Percentiles rank a stretch among this genome's conserved stretches.
Evolutionary conservation across 768 basidiomycete species (phyloP).

Genomic region (Amanita subjunquillea): DNA sequence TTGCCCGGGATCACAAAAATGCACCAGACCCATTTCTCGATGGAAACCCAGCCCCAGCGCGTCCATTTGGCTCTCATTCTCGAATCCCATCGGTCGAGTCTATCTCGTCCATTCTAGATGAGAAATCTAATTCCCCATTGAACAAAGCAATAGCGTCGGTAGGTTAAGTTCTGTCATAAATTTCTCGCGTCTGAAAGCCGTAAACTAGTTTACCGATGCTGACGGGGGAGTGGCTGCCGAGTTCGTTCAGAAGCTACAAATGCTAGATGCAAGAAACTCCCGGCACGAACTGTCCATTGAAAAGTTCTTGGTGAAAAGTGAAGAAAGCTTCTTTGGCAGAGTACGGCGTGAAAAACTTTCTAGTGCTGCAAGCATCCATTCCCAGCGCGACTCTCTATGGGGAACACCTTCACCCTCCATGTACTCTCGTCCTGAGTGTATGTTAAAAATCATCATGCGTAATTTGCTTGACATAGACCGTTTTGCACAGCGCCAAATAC

Average conservation of each 20-base stretch:
- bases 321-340: slow-evolving; percentile 87
- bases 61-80: slow-evolving; percentile 76
- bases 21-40: slow-evolving; percentile 86
- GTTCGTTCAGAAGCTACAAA: slow-evolving; percentile 79
- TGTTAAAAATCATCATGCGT: slow-evolving; percentile 19
- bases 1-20: slow-evolving; percentile 69
- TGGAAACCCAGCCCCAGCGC: slow-evolving; percentile 40
- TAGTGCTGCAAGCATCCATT: slow-evolving; percentile 69
- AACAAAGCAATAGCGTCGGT: slow-evolving; percentile 92
- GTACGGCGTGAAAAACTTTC: slow-evolving; percentile 83
- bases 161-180: slow-evolving; percentile 13
- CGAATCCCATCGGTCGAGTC: slow-evolving; percentile 83
- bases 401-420: slow-evolving; percentile 56
- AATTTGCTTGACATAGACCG: not conserved
- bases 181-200: not conserved
- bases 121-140: slow-evolving; percentile 81
- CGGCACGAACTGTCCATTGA: slow-evolving; percentile 89
- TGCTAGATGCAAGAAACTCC: slow-evolving; percentile 76
- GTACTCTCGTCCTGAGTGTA: slow-evolving; percentile 71
- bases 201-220: slow-evolving; percentile 74
- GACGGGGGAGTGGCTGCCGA: slow-evolving; percentile 88
- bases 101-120: slow-evolving; percentile 84
- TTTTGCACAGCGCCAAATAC: slow-evolving; percentile 34
- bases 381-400: slow-evolving; percentile 74
- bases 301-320: slow-evolving; percentile 81